These are phyloP conservation scores for Chytriomyces sp. DNA, from an alignment of 192 early-diverging fungal genomes.

Conservation along the genomic window DNA sequence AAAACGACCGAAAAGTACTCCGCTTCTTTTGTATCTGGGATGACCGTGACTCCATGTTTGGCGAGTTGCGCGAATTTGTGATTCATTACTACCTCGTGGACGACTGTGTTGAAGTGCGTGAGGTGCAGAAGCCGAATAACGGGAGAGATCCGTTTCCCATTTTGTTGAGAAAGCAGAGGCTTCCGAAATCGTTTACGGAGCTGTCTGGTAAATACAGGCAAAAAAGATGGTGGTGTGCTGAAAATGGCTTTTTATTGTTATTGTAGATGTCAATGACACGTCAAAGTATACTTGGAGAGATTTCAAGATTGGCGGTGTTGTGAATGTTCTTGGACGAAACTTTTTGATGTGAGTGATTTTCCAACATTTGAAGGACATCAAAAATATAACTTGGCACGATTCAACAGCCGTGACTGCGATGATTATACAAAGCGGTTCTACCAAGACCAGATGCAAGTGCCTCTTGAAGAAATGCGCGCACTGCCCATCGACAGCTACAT, in stretches of 20 bases:
- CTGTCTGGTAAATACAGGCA: conserved; percentile 44
- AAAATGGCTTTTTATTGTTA: conserved; percentile 5
- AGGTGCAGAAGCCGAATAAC: conserved; percentile 66
- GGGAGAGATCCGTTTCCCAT: conserved; percentile 67
- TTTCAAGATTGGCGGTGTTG: conserved; percentile 58
- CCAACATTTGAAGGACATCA: neutral
- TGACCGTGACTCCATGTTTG: conserved; percentile 64
- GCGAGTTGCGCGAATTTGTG: conserved; percentile 68
- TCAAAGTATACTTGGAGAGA: conserved; percentile 68
- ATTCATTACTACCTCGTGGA: conserved; percentile 72
- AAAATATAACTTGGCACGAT: conserved; percentile 19
- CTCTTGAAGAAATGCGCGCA: conserved; percentile 21
- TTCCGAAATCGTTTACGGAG: conserved; percentile 62
- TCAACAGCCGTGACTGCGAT: conserved; percentile 64
- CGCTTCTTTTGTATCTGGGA: conserved; percentile 72
- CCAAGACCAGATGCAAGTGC: conserved; percentile 40
- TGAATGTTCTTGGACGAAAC: conserved; percentile 63
- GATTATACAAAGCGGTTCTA: conserved; percentile 65
- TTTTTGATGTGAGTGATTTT: conserved; percentile 59
- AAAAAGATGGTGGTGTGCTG: neutral
- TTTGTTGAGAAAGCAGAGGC: conserved; percentile 59
- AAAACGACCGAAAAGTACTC: conserved; percentile 66
- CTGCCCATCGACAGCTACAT: conserved; percentile 32
- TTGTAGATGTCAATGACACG: conserved; percentile 49
- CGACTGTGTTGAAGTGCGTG: conserved; percentile 68